Conservation (phyloP, 768 basidiomycete species). For the Inosperma sp. region DNA sequence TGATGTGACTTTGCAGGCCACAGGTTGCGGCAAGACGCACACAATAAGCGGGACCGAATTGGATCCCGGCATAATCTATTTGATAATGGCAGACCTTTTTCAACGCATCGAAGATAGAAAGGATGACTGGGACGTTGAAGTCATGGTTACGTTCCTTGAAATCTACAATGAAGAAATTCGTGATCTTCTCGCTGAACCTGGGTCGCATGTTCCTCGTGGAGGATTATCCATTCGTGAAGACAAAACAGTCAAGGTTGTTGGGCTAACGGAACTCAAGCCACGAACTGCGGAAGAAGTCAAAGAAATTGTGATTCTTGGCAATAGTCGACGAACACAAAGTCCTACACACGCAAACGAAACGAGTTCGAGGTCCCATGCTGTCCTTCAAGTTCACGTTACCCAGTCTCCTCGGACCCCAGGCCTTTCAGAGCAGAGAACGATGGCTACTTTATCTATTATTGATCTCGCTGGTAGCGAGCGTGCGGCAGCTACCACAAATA, state of each 20-base stretch:
- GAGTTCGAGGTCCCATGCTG: constrained; percentile 95
- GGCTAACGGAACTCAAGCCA: constrained; percentile 78
- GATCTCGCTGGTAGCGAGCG: constrained; percentile 97
- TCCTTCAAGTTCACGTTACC: constrained; percentile 90
- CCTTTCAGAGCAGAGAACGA: constrained; percentile 72
- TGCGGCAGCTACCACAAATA: constrained; percentile 92
- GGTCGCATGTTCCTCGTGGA: constrained; percentile 60
- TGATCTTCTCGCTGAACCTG: constrained; percentile 81
- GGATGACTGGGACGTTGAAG: constrained; percentile 81
- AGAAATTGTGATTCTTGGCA: constrained; percentile 85
- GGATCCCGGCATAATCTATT: constrained; percentile 92
- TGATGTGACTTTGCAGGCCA: constrained; percentile 58
- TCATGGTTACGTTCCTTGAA: constrained; percentile 93
- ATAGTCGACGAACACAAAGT: constrained; percentile 83
- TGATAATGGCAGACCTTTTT: constrained; percentile 97
- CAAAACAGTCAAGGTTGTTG: constrained; percentile 85
- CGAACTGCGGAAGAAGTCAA: constrained; percentile 89
- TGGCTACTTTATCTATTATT: constrained; percentile 95
- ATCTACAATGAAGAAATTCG: constrained; percentile 99
- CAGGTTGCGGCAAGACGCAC: constrained; percentile 99
- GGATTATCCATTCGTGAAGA: constrained; percentile 94
- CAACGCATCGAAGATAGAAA: constrained; percentile 83
- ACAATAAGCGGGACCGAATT: constrained; percentile 90
- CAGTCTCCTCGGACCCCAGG: constrained; percentile 84
- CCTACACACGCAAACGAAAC: constrained; percentile 96